Percentiles rank a stretch among this genome's conserved stretches.
phyloP scores from a whole-genome alignment of 768 basidiomycete genomes.

The Baorangia bicolor region DNA sequence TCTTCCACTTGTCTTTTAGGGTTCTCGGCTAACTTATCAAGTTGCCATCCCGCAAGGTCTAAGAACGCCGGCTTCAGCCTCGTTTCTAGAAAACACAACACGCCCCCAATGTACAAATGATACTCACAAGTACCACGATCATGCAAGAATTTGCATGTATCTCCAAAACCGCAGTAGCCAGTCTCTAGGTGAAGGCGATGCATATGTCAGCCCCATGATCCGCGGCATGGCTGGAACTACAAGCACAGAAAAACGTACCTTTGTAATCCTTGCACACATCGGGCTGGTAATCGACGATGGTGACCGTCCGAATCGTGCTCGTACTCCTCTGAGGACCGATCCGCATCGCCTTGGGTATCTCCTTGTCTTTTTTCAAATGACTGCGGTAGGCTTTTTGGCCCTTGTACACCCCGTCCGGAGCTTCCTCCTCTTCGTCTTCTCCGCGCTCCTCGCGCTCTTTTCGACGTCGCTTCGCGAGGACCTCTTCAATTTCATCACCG shows the following conservation, averaged over 20 bases:
- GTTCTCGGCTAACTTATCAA: constrained; percentile 88
- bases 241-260: constrained; percentile 52
- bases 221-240: constrained; percentile 2
- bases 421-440: constrained; percentile 53
- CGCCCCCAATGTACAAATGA: neutral
- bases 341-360: constrained; percentile 85
- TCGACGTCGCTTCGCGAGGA: constrained; percentile 67
- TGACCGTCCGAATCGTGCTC: constrained; percentile 89
- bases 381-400: constrained; percentile 81
- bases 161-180: constrained; percentile 98
- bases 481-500: constrained; percentile 78
- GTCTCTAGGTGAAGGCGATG: constrained; percentile 62
- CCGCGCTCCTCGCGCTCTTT: constrained; percentile 52
- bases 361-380: constrained; percentile 79
- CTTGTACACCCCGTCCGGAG: constrained; percentile 78
- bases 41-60: constrained; percentile 99
- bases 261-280: constrained; percentile 99
- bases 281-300: constrained; percentile 96
- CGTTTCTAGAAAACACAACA: neutral
- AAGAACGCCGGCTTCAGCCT: constrained; percentile 13
- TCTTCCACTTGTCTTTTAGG: constrained; percentile 66
- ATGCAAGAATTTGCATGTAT: constrained; percentile 98
- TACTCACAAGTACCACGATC: constrained; percentile 91
- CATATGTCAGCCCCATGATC: constrained; percentile 14
- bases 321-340: constrained; percentile 74